A percentile compares a stretch with the other conserved stretches of the same genome.
Conservation (phyloP, 768 basidiomycete species). For the Suillus subluteus region DNA sequence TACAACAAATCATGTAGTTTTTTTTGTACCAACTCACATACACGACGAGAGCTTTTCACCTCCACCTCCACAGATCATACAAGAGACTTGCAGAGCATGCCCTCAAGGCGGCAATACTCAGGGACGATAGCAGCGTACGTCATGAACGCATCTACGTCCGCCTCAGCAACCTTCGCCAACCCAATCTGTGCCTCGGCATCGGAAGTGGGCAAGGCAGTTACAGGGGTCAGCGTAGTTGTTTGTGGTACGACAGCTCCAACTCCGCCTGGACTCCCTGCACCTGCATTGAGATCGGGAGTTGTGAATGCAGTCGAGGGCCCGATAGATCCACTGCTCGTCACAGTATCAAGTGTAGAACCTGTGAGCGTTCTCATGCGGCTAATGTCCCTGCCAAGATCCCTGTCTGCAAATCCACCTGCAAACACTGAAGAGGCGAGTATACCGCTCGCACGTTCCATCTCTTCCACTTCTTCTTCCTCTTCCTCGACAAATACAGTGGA, state of each 20-base stretch:
- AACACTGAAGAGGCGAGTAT: slow-evolving; percentile 35
- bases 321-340: slow-evolving; percentile 33
- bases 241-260: slow-evolving; percentile 39
- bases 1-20: slow-evolving; percentile 15
- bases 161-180: slow-evolving; percentile 80
- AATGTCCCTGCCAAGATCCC: slow-evolving; percentile 40
- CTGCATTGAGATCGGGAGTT: slow-evolving; percentile 58
- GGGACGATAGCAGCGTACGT: slow-evolving; percentile 85
- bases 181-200: slow-evolving; percentile 78
- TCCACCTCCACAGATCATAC: slow-evolving; percentile 33
- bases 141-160: slow-evolving; percentile 84
- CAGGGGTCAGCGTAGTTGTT: slow-evolving; percentile 66
- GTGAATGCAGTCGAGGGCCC: slow-evolving; percentile 59
- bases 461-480: slow-evolving; percentile 74
- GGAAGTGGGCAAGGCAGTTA: slow-evolving; percentile 69
- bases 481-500: slow-evolving; percentile 66
- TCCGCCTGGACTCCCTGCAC: slow-evolving; percentile 36
- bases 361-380: slow-evolving; percentile 60
- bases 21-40: slow-evolving; percentile 15
- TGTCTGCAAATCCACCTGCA: slow-evolving; percentile 43
- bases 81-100: slow-evolving; percentile 70
- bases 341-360: slow-evolving; percentile 43
- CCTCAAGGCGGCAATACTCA: slow-evolving; percentile 80
- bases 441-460: slow-evolving; percentile 47
- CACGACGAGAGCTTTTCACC: slow-evolving; percentile 2